Evolutionary conservation across 2,329 filamentous ascomycete species (phyloP), one percentile per base, ranked within the genome.

Genomic region (Venturia effusa): DNA sequence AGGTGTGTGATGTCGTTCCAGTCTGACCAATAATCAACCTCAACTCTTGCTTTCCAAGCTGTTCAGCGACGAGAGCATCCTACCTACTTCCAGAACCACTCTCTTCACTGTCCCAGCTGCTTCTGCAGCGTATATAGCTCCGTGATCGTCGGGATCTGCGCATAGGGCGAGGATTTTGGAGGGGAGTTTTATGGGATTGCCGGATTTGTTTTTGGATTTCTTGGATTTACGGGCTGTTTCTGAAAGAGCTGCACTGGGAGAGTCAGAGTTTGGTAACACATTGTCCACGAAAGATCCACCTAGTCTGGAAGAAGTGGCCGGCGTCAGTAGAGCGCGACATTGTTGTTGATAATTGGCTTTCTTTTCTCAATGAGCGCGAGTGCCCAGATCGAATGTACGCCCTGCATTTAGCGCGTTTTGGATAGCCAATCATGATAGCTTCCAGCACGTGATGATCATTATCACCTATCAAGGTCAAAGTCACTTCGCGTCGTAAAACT

Each of bases 271-370:
- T 48, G 64, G 39, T 40, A 40, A 32, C 59, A 54, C 10, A 13
- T 60, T 59, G 45, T 51, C 41, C 37, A 13, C 27, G 41, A 17
- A 27, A 57, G 43, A 74, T 86, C 76, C 78, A 94, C 90, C 92
- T 89, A 37, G 92, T 95, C 76, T 97, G 90, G 73, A 97, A 97
- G 79, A 95, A 97, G 72, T 94, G 85, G 37, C 88, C 87, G 61
- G 87, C 83, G 71, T 96, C 84, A 61, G 84, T 82, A 34, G 89
- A 88, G 67, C 85, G 83, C 74, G 89, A 88, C 80, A 84, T 87
- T 40, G 34, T 60, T 43, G 34, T 60, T 37, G 22, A 37, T 15
- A 15, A 4, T 11, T 10, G 15, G 3, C 13, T 13, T 32, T 2
- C 8, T 57, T 19, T 1, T 7, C 2, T 34, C n/a, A 17, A 17